These are phyloP conservation scores for Cylindrotheca fusiformis DNA, from an alignment of 108 stramenopile genomes.

Conservation along the genomic window DNA sequence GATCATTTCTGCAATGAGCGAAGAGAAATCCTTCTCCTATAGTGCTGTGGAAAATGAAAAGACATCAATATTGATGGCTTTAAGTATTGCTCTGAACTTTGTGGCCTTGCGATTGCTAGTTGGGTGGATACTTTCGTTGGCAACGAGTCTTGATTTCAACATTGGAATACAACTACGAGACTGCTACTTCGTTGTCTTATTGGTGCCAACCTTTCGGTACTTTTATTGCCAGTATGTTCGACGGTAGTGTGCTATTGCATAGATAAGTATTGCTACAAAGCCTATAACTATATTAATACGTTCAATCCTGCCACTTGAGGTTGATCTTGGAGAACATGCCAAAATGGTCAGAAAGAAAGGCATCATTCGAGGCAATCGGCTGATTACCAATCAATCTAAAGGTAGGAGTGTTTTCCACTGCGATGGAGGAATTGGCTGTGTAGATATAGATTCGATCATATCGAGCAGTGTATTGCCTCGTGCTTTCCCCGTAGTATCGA, in stretches of 20 bases:
- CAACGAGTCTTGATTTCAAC: neutral
- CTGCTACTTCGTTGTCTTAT: conserved; percentile 24
- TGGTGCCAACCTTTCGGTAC: conserved; percentile 11
- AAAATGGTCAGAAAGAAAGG: conserved; percentile 11
- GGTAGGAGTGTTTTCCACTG: neutral
- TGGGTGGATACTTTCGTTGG: neutral
- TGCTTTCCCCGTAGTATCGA: conserved; percentile 14
- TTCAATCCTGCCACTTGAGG: conserved; percentile 9
- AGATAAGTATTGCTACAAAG: no score
- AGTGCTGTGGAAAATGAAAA: conserved; percentile 1
- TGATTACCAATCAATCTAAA: conserved; percentile 13
- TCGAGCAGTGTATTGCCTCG: conserved; percentile 8
- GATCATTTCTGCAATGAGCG: neutral
- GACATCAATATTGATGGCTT: neutral
- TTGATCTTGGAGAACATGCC: neutral
- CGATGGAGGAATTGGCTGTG: neutral
- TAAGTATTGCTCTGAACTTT: conserved; percentile 5
- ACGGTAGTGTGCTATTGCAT: no score
- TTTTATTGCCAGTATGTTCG: conserved; percentile 11
- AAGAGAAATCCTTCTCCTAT: neutral
- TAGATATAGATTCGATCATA: conserved; percentile 19
- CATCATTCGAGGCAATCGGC: neutral
- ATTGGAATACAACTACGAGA: conserved; percentile 5
- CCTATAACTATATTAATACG: no score
- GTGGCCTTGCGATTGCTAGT: neutral